Conservation (phyloP, 352 stramenopile species). For the Sclerospora graminicola region DNA sequence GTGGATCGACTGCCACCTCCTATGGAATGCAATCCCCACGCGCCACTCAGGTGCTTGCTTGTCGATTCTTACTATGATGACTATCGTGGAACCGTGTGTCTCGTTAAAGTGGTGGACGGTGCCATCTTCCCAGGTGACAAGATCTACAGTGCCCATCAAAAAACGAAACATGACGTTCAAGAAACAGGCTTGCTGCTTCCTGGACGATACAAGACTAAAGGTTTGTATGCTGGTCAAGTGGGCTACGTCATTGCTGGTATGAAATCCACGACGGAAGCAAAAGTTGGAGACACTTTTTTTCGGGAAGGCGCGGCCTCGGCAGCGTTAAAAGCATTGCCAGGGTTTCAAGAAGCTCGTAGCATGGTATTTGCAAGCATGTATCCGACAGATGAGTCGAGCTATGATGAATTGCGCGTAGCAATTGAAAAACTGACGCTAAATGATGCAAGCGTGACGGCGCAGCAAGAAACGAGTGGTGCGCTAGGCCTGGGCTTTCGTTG, state of each 20-base stretch:
- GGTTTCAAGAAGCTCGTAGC: conserved; percentile 73
- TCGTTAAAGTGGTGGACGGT: conserved; percentile 93
- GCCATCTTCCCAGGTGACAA: conserved; percentile 74
- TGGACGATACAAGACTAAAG: conserved; percentile 59
- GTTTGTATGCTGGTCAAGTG: conserved; percentile 89
- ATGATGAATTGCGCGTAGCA: conserved; percentile 93
- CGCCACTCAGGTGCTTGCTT: conserved; percentile 86
- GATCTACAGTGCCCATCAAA: conserved; percentile 62
- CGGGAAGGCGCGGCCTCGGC: conserved; percentile 37
- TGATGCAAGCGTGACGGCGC: conserved; percentile 92
- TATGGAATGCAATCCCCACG: conserved; percentile 36
- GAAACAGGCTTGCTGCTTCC: conserved; percentile 93
- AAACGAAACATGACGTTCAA: conserved; percentile 90
- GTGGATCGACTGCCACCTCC: conserved; percentile 65
- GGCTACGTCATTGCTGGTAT: conserved; percentile 96
- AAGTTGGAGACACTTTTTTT: conserved; percentile 86
- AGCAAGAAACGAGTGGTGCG: conserved; percentile 91
- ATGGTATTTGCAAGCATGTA: conserved; percentile 99
- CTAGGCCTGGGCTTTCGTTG: conserved; percentile 95
- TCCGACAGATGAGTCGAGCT: conserved; percentile 92
- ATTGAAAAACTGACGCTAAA: conserved; percentile 97
- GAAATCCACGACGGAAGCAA: conserved; percentile 94
- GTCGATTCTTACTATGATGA: conserved; percentile 98
- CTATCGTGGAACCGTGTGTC: conserved; percentile 91
- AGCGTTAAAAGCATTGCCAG: conserved; percentile 50